These are phyloP conservation scores for Conringia planisiliqua DNA, from an alignment of 345 rosid genomes.

Conservation along the genomic window DNA sequence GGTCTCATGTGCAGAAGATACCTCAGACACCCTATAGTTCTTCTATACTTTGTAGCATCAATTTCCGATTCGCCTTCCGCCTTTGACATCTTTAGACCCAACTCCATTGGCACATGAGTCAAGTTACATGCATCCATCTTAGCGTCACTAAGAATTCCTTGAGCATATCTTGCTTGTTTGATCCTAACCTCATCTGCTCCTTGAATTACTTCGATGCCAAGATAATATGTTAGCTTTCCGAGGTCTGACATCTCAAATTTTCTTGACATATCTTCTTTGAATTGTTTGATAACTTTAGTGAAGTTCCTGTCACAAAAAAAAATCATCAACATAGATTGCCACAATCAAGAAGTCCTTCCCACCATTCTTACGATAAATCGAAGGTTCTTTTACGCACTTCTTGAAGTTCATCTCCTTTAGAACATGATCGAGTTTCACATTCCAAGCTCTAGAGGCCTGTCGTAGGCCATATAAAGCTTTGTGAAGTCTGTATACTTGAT, in stretches of 20 bases:
- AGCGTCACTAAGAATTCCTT: too few relatives aligned
- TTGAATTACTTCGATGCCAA: background rate
- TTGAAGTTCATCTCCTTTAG: too few relatives aligned
- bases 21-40: background rate
- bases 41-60: background rate
- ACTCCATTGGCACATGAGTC: background rate
- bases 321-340: too few relatives aligned
- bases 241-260: background rate
- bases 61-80: too few relatives aligned
- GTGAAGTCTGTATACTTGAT: too few relatives aligned
- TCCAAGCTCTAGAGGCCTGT: too few relatives aligned
- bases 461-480: too few relatives aligned
- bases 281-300: background rate
- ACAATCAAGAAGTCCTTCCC: too few relatives aligned
- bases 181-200: background rate
- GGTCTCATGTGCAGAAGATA: background rate
- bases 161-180: background rate
- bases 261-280: background rate
- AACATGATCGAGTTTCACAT: too few relatives aligned
- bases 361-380: too few relatives aligned
- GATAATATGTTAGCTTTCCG: background rate
- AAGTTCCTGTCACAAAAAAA: too few relatives aligned
- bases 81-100: background rate
- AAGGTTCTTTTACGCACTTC: too few relatives aligned
- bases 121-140: background rate